These are phyloP conservation scores for Platanthera guangdongensis DNA, from an alignment of 106 monocot genomes.

Conservation along the genomic window DNA sequence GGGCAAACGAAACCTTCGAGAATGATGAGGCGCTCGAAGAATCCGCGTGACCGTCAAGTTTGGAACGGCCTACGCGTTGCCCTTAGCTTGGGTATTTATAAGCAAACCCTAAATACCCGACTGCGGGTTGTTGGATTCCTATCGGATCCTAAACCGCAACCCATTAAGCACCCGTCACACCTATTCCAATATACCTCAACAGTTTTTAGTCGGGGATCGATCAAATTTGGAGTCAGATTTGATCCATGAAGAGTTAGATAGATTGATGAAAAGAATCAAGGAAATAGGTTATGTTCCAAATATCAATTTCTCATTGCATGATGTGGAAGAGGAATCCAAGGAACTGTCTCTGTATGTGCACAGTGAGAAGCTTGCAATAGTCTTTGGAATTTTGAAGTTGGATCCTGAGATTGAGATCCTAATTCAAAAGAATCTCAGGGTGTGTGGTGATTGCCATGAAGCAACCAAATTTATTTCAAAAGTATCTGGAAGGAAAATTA, in stretches of 20 bases:
- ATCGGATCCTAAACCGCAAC: too few relatives aligned
- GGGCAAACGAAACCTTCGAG: too few relatives aligned
- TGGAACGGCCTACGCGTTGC: too few relatives aligned
- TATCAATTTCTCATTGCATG: conserved; percentile 25
- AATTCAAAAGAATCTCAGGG: conserved; percentile 31
- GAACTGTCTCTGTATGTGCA: conserved; percentile 23
- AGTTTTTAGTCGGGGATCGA: conserved; percentile 20
- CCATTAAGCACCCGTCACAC: too few relatives aligned
- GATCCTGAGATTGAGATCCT: conserved; percentile 6
- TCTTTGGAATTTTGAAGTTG: conserved; percentile 26
- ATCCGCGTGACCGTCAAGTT: too few relatives aligned
- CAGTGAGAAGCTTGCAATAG: conserved; percentile 38
- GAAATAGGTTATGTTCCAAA: conserved; percentile 28
- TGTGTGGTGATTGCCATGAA: conserved; percentile 42
- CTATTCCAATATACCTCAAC: too few relatives aligned
- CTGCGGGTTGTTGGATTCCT: too few relatives aligned
- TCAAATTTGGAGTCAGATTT: conserved; percentile 18
- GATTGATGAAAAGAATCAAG: conserved; percentile 29
- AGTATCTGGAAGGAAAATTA: conserved; percentile 19
- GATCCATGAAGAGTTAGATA: conserved; percentile 24
- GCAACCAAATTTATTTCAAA: conserved; percentile 28
- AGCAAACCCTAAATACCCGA: too few relatives aligned
- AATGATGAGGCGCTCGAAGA: too few relatives aligned
- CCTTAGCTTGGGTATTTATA: too few relatives aligned
- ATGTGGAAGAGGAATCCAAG: conserved; percentile 38